Percentiles rank a stretch among this genome's conserved stretches.
Evolutionary conservation across 2,329 filamentous ascomycete genomes (phyloP).

Genomic region (Xylaria digitata): DNA sequence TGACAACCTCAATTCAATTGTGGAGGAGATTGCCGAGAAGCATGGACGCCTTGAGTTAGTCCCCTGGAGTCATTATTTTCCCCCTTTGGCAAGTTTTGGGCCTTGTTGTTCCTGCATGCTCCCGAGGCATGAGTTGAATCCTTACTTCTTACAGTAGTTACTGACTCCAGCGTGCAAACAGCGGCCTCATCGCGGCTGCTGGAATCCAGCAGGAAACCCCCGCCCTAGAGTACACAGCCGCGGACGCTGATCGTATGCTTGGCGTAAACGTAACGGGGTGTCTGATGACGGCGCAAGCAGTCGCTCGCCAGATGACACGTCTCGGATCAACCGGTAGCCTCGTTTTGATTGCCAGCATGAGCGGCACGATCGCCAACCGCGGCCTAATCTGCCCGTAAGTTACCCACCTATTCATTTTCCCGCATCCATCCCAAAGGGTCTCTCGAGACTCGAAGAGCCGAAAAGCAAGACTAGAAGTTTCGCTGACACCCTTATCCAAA

Average conservation of each 20-base stretch:
- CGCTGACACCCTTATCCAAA: background rate
- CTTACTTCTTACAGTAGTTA: too few species aligned
- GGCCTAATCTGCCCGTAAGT: conserved; percentile 69
- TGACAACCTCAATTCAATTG: conserved; percentile 71
- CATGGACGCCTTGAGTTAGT: conserved; percentile 74
- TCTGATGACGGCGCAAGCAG: conserved; percentile 87
- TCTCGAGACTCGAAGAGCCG: background rate
- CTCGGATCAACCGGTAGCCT: conserved; percentile 70
- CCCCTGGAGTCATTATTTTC: too few species aligned
- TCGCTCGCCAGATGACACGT: conserved; percentile 79
- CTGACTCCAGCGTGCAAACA: too few species aligned
- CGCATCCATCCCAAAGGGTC: background rate
- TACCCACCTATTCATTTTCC: background rate
- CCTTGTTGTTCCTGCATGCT: too few species aligned
- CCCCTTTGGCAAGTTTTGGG: too few species aligned
- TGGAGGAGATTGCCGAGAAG: conserved; percentile 74
- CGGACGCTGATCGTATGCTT: conserved; percentile 82
- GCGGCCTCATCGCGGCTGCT: conserved; percentile 76
- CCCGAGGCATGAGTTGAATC: too few species aligned
- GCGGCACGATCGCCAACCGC: conserved; percentile 73
- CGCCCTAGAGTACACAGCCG: conserved; percentile 82
- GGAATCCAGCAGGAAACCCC: conserved; percentile 85
- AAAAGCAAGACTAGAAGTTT: background rate
- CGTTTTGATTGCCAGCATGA: conserved; percentile 77
- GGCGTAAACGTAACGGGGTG: conserved; percentile 87